Evolutionary conservation across 495 filamentous ascomycete species (phyloP).

Genomic region (Xylaria palmicola): DNA sequence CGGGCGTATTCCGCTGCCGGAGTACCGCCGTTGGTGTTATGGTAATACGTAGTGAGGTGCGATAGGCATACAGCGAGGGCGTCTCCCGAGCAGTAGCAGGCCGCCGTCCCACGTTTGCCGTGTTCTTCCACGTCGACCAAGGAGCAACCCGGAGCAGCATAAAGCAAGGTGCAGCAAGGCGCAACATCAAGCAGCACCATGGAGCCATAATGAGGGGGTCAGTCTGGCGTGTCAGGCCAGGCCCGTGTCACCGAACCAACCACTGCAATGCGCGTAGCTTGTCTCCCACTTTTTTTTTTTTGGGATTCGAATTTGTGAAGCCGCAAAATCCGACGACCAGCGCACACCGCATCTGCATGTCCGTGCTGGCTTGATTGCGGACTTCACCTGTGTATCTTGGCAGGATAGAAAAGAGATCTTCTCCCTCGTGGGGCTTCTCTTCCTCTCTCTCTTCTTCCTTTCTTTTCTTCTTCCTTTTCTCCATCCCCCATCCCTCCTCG

Average conservation of each 20-base stretch:
- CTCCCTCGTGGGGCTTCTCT: not conserved
- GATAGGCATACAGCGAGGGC: not conserved
- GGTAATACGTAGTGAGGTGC: not conserved
- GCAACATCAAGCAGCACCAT: not conserved
- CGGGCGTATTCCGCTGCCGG: too few relatives aligned
- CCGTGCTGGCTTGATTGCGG: slow-evolving; percentile 5
- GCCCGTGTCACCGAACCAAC: slow-evolving; percentile 9
- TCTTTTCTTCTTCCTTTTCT: not conserved
- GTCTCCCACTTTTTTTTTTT: slow-evolving; percentile 6
- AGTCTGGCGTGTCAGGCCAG: not conserved
- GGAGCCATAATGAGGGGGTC: slow-evolving; percentile 7
- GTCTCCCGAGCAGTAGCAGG: not conserved
- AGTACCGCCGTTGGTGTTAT: not conserved
- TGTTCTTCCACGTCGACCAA: not conserved
- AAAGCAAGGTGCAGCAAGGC: slow-evolving; percentile 4
- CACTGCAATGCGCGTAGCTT: not conserved
- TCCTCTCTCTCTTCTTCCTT: not conserved
- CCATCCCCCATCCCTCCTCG: not conserved
- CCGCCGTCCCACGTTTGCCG: slow-evolving; percentile 4
- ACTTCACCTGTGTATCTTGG: slow-evolving; percentile 1
- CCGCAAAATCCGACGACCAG: slow-evolving; percentile 9
- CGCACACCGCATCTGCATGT: slow-evolving; percentile 15
- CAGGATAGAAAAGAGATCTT: not conserved
- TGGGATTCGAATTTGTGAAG: not conserved
- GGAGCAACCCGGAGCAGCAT: slow-evolving; percentile 2